Conservation (phyloP, 495 filamentous ascomycete species). For the Chlorociboria aeruginascens region DNA sequence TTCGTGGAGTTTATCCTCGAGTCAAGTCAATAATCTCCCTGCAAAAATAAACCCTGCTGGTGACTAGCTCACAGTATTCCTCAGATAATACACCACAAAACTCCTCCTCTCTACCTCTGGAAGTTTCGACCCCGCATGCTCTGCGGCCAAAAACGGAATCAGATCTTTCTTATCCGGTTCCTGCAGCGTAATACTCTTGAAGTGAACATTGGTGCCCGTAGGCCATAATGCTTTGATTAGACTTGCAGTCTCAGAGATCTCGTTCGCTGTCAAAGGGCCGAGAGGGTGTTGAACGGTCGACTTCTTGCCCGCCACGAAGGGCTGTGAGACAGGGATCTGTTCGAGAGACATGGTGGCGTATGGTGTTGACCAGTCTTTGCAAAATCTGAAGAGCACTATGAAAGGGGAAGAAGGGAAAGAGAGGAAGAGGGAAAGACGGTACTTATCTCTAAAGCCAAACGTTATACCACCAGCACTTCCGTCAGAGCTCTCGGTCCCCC, state of each 20-base stretch:
- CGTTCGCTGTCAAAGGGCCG: conserved; percentile 42
- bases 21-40: not conserved
- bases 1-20: conserved; percentile 56
- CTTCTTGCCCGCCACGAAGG: conserved; percentile 9
- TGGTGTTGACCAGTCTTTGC: not conserved
- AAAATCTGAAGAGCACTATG: not conserved
- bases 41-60: not conserved
- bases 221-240: conserved; percentile 40
- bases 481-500: not conserved
- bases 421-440: not conserved
- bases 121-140: conserved; percentile 28
- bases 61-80: conserved; percentile 39
- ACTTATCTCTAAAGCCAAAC: not conserved
- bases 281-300: conserved; percentile 38
- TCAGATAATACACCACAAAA: conserved; percentile 52
- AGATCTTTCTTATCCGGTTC: conserved; percentile 52
- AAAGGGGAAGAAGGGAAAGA: not conserved
- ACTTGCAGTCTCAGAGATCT: conserved; percentile 35
- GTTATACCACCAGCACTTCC: not conserved
- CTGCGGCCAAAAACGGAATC: conserved; percentile 31
- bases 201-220: conserved; percentile 34
- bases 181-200: conserved; percentile 52
- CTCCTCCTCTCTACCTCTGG: conserved; percentile 37
- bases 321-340: conserved; percentile 8
- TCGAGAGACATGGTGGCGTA: conserved; percentile 7